phyloP scores from a whole-genome alignment of 108 stramenopile species.

The Cafeteria roenbergensis region DNA sequence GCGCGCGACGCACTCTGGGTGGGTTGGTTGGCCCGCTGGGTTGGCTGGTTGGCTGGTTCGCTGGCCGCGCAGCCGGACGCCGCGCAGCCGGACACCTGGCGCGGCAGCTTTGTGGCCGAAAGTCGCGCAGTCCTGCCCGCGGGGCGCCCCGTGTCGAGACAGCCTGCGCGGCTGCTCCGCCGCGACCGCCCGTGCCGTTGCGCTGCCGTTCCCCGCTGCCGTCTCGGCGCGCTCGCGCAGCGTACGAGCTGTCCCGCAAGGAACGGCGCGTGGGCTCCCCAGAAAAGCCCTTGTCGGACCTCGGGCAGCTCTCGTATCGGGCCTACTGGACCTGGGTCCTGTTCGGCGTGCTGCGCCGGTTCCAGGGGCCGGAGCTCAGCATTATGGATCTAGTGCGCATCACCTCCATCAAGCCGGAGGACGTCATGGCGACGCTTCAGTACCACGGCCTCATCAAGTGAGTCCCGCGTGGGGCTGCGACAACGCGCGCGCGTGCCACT shows the following conservation, averaged over 20 bases:
- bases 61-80: too few species aligned
- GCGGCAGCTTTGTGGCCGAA: too few species aligned
- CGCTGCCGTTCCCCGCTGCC: neutral
- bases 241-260: slow-evolving; percentile 87
- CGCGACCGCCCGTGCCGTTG: too few species aligned
- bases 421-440: slow-evolving; percentile 79
- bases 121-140: too few species aligned
- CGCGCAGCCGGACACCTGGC: too few species aligned
- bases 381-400: slow-evolving; percentile 76
- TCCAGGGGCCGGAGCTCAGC: slow-evolving; percentile 43
- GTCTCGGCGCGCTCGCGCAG: neutral
- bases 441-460: slow-evolving; percentile 75
- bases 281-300: slow-evolving; percentile 94
- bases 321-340: slow-evolving; percentile 79
- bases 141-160: too few species aligned
- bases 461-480: slow-evolving; percentile 57
- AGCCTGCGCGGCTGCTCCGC: too few species aligned
- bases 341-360: slow-evolving; percentile 35
- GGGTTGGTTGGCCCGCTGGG: too few species aligned
- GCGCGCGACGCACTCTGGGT: too few species aligned
- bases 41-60: too few species aligned
- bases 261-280: slow-evolving; percentile 90
- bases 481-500: too few species aligned
- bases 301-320: slow-evolving; percentile 87
- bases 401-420: slow-evolving; percentile 91